Conservation (phyloP, 257 asterid species). For the Solanum pimpinellifolium region DNA sequence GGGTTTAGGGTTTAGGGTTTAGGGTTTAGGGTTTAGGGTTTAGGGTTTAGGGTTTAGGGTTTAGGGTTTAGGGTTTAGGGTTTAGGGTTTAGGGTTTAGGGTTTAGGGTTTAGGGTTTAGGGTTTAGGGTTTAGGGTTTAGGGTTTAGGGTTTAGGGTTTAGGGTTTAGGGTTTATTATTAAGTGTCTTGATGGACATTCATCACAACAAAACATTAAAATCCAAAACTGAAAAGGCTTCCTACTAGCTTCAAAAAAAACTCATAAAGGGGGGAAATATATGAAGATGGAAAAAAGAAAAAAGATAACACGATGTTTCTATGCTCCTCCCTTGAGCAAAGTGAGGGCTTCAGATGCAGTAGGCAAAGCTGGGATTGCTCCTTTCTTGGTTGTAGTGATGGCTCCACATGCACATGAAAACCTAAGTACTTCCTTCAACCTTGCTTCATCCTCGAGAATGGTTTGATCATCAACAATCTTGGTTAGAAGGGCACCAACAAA, state of each 20-base stretch:
- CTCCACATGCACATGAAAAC: constrained; percentile 92
- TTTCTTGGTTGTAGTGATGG: constrained; percentile 87
- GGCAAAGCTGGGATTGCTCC: constrained; percentile 99
- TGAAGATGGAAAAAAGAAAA: background rate
- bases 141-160: no score
- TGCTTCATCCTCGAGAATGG: constrained; percentile 49
- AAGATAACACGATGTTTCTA: background rate
- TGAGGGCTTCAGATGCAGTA: constrained; percentile 35
- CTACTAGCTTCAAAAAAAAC: background rate
- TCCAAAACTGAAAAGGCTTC: background rate
- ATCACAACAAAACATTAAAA: background rate
- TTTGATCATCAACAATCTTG: constrained; percentile 27
- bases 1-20: no score
- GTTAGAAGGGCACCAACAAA: constrained; percentile 34
- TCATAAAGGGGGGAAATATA: background rate
- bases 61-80: no score
- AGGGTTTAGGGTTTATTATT: no score
- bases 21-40: no score
- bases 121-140: no score
- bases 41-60: no score
- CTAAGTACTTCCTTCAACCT: constrained; percentile 63
- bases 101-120: no score
- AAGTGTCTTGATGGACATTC: background rate
- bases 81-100: no score
- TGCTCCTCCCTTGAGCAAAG: constrained; percentile 16